Base-by-base conservation (phyloP, 2,329 filamentous ascomycete species). In the Dryadomyces quercivorus region DNA sequence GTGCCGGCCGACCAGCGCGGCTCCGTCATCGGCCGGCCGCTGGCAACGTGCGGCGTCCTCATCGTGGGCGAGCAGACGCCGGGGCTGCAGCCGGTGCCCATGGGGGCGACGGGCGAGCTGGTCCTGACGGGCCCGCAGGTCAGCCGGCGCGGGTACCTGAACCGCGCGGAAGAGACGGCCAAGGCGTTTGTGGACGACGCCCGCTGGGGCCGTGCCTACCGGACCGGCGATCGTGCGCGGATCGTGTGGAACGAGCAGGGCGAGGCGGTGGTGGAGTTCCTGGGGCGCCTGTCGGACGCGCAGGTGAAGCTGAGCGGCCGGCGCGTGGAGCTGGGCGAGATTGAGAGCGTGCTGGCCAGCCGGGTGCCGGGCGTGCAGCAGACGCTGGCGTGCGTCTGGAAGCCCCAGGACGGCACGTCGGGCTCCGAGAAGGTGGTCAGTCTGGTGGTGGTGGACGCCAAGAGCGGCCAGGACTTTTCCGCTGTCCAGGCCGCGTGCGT, bases 281-380 rank as follows among this genome's bases (percentile, higher is more conserved):
- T 80, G 46, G 78, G 80, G 2, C 72, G 79, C 31, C 52, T 50
- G 57, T 70, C 70, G n/a, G 79, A 82, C 59, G 78, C 81, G 56
- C 80, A 82, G 62, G 75, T 83, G 55, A 82, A 82, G 64, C 72
- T 82, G 61, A 80, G 80, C 72, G 78, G 79, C 5, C 81, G 82
- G 62, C 75, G 80, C 18, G 75, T 83, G 43, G 78, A 82, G 63
- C 72, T 82, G 9, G 78, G 80, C 53, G 56, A 65, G 40, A 57
- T 62, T 12, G 60, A 62, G 55, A 58, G 46, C 6, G 58, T 59
- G 20, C 47, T 62, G 20, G 50, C 56, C 5, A 56, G 44, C 51
- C 57, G 53, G 48, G 53, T 53, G 1, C 21, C 21, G 9, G 56
- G 56, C 10, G 56, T 61, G 15, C 55, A 20, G 34, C 54, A 63